Evolutionary conservation across 257 asterid genomes (phyloP).

Genomic region (Lycium barbarum): DNA sequence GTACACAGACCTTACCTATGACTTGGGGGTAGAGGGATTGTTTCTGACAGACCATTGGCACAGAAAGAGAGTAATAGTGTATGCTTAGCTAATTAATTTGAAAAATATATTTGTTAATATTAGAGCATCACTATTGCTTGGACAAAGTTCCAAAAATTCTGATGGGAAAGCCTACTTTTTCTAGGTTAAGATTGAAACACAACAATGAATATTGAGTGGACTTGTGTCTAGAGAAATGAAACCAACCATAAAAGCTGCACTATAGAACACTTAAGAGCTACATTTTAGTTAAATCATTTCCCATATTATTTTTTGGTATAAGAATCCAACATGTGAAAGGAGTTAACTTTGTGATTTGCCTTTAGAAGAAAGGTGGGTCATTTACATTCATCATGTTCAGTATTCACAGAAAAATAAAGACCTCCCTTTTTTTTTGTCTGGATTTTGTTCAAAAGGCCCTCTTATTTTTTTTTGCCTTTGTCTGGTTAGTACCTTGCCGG

Average conservation of each 20-base stretch:
- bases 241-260: background rate
- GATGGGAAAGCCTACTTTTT: too few species aligned
- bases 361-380: constrained; percentile 19
- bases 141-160: background rate
- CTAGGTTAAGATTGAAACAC: background rate
- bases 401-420: background rate
- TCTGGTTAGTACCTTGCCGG: background rate
- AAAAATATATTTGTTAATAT: too few species aligned
- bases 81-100: too few species aligned
- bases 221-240: background rate
- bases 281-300: background rate
- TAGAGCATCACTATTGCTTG: too few species aligned
- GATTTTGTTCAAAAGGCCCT: background rate
- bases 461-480: background rate
- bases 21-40: too few species aligned
- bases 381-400: constrained; percentile 10
- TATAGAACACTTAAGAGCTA: background rate
- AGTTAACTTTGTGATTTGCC: background rate
- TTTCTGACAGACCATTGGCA: too few species aligned
- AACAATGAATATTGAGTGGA: background rate
- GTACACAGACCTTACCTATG: too few species aligned
- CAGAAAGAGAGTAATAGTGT: too few species aligned
- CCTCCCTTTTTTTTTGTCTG: background rate
- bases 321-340: constrained; percentile 4
- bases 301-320: background rate